phyloP scores from a whole-genome alignment of 2,329 filamentous ascomycete species.

The Hymenoscyphus scutula region DNA sequence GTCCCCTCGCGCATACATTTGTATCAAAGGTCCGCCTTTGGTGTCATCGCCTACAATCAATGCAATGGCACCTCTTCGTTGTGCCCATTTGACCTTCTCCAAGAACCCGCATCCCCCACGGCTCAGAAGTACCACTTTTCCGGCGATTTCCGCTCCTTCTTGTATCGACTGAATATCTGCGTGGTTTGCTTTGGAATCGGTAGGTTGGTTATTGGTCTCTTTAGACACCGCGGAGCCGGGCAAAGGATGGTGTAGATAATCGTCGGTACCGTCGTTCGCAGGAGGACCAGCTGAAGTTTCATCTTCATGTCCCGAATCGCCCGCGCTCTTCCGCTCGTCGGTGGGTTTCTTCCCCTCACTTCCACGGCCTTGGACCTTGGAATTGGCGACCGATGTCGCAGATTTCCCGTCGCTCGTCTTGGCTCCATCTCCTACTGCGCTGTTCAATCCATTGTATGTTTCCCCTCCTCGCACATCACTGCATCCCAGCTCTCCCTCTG shows the following conservation, averaged over 20 bases:
- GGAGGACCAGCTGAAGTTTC: constrained; percentile 28
- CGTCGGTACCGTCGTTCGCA: constrained; percentile 75
- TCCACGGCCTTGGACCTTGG: constrained; percentile 41
- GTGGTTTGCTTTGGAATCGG: constrained; percentile 46
- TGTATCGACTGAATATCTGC: constrained; percentile 91
- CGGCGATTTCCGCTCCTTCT: constrained; percentile 86
- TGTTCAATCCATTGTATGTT: constrained; percentile 43
- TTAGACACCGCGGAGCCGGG: constrained; percentile 40
- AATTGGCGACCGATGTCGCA: constrained; percentile 39
- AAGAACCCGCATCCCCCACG: constrained; percentile 93
- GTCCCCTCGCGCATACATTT: constrained; percentile 97
- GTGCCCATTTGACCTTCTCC: constrained; percentile 96
- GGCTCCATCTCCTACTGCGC: constrained; percentile 20
- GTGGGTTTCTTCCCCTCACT: constrained; percentile 32
- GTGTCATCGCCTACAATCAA: constrained; percentile 94
- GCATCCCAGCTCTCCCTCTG: constrained; percentile 86
- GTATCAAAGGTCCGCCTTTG: constrained; percentile 82
- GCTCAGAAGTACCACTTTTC: constrained; percentile 88
- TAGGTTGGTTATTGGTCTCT: constrained; percentile 24
- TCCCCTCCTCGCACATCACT: constrained; percentile 84
- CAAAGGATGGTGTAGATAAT: constrained; percentile 66
- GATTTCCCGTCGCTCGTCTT: constrained; percentile 27
- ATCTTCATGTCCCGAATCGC: constrained; percentile 22
- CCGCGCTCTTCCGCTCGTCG: constrained; percentile 27
- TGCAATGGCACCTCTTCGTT: constrained; percentile 82